These are phyloP conservation scores for Ramalina peruviana DNA, from an alignment of 495 filamentous ascomycete genomes.

Conservation along the genomic window DNA sequence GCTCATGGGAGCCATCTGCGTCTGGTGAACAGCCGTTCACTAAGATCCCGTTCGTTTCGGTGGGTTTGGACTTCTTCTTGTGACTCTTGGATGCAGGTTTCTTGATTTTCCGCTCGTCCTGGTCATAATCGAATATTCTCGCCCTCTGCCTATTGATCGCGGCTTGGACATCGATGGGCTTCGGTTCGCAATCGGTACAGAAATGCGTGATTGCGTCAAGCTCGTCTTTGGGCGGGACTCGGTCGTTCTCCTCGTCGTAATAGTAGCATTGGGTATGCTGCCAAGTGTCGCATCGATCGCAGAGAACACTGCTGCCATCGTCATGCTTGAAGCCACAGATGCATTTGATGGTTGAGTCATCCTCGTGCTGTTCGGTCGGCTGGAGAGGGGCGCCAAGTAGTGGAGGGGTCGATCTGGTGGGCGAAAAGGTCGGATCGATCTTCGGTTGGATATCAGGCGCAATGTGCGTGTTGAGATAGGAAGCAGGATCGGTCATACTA, in stretches of 20 bases:
- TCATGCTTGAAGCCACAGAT: constrained; percentile 86
- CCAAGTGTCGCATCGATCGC: constrained; percentile 92
- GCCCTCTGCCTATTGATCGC: constrained; percentile 54
- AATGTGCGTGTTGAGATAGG: constrained; percentile 46
- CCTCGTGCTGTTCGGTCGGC: constrained; percentile 53
- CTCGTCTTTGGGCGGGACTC: constrained; percentile 44
- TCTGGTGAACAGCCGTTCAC: constrained; percentile 33
- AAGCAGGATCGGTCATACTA: constrained; percentile 89
- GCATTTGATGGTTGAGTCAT: constrained; percentile 94
- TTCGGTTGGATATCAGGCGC: constrained; percentile 50
- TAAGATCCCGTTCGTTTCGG: constrained; percentile 11
- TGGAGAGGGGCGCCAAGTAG: background rate
- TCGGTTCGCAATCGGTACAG: constrained; percentile 74
- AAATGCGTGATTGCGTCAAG: constrained; percentile 55
- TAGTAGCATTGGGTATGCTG: constrained; percentile 97
- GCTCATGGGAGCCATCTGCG: constrained; percentile 23
- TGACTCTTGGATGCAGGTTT: constrained; percentile 54
- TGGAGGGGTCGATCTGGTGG: constrained; percentile 33
- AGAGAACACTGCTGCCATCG: constrained; percentile 94
- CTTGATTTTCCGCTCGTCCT: constrained; percentile 48
- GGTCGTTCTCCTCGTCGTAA: constrained; percentile 35
- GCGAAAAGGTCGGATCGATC: constrained; percentile 41
- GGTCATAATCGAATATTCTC: constrained; percentile 46
- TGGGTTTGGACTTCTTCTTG: constrained; percentile 55
- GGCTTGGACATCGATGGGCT: constrained; percentile 50